A percentile compares a stretch with the other conserved stretches of the same genome.
These are phyloP conservation scores for Coemansia sp. DNA, from an alignment of 192 early-diverging fungal genomes.

Conservation along the genomic window DNA sequence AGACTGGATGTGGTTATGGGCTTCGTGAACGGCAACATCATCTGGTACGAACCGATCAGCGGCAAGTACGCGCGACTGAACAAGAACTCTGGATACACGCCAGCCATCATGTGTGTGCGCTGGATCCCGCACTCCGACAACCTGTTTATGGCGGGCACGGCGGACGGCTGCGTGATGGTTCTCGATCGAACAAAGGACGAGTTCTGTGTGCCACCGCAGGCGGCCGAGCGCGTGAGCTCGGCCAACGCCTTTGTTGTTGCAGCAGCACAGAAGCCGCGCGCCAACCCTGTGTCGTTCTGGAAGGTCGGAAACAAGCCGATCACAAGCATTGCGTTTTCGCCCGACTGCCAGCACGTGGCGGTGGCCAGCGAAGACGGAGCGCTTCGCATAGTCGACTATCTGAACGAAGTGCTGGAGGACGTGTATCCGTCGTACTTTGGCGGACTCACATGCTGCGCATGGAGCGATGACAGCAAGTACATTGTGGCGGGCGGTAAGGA, in stretches of 20 bases:
- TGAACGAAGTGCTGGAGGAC: conserved; percentile 69
- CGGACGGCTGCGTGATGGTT: conserved; percentile 81
- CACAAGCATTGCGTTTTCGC: conserved; percentile 80
- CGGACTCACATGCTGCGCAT: conserved; percentile 80
- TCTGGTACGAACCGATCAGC: conserved; percentile 84
- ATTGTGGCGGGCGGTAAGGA: conserved; percentile 88
- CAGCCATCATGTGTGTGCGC: conserved; percentile 74
- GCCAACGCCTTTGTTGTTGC: conserved; percentile 38
- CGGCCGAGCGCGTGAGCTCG: background rate
- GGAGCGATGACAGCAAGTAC: conserved; percentile 89
- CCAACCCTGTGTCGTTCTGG: conserved; percentile 86
- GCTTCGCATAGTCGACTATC: conserved; percentile 76
- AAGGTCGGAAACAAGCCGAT: conserved; percentile 67
- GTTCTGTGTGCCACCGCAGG: conserved; percentile 37
- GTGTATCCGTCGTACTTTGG: conserved; percentile 84
- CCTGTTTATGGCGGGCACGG: conserved; percentile 80
- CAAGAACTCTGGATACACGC: conserved; percentile 70
- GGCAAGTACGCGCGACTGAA: conserved; percentile 86
- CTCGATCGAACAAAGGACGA: conserved; percentile 90
- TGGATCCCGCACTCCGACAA: conserved; percentile 89
- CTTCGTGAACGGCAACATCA: conserved; percentile 72
- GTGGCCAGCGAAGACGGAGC: conserved; percentile 76
- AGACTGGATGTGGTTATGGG: conserved; percentile 88
- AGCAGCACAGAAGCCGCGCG: conserved; percentile 64
- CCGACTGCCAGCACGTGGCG: conserved; percentile 79